Base-by-base conservation (phyloP, 1,284 basidiomycete genomes). In the Sanguinoderma infundibulare region DNA sequence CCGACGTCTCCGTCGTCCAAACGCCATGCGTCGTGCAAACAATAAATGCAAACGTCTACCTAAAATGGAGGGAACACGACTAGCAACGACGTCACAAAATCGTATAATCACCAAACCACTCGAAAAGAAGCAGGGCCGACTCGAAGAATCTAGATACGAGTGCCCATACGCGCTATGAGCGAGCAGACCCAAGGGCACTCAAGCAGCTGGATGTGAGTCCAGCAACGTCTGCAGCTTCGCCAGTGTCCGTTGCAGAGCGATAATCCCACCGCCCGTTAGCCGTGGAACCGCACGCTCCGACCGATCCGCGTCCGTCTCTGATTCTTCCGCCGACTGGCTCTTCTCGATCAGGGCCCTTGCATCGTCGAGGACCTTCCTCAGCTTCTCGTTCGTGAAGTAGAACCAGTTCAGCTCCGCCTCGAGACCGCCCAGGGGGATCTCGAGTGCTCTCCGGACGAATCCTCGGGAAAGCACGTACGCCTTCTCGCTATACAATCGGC, bases 391-490 rank as follows among this genome's bases (percentile, higher is more conserved):
- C 24, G 80, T 81, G 72, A 86, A 81, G 76, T 96, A 98, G 59
- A 95, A 79, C 82, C 89, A 87, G 28, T 78, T 75, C 53, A 98
- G 81, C 77, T 96, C 95, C 5, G 78, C 70, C 64, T 91, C 87
- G 34, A 98, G 78, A 1, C 89, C 86, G 30, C 86, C 82, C 1
- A 90, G 83, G 14, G 92, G 90, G 32, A 88, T 80, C 73, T 95
- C 91, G 14, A 98, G 83, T 5, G 94, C 95, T 12, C 91, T 88
- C 17, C 90, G 89, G 47, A 98, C 89, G 73, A 98, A 98, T 4
- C 89, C 91, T 30, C 95, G 83, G 6, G 95, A 94, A 32, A 97
- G 82, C 42, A 97, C 92, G 70, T 93, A 98, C 2, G 95, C 95
- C 76, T 96, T 96, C 76, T 98, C 96, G 73, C 82, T 94, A 77